A percentile compares a stretch with the other conserved stretches of the same genome.
phyloP scores from a whole-genome alignment of 2,329 filamentous ascomycete genomes.

The Fusarium tjaetaba region DNA sequence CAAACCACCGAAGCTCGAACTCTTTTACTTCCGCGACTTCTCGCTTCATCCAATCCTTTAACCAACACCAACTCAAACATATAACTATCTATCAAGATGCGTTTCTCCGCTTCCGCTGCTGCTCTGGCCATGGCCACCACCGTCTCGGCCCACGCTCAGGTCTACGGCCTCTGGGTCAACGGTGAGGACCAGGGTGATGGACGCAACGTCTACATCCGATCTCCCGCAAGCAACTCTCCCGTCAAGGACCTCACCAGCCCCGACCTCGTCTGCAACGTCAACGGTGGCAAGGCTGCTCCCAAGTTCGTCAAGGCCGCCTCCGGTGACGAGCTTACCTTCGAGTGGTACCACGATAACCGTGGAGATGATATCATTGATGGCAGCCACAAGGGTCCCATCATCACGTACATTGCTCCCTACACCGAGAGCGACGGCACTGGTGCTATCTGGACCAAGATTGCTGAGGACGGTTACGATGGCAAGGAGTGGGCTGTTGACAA shows the following conservation, averaged over 20 bases:
- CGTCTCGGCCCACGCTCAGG: conserved; percentile 57
- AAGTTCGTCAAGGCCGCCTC: conserved; percentile 56
- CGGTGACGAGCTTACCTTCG: conserved; percentile 58
- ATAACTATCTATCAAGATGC: conserved; percentile 47
- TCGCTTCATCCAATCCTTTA: conserved; percentile 41
- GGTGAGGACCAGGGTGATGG: conserved; percentile 56
- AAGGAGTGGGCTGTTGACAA: conserved; percentile 56
- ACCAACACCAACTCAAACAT: not conserved
- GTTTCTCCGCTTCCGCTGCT: conserved; percentile 45
- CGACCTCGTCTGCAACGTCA: conserved; percentile 57
- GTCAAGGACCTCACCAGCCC: conserved; percentile 57
- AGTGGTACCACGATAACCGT: conserved; percentile 63
- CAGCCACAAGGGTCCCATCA: conserved; percentile 64
- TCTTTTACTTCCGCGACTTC: conserved; percentile 17
- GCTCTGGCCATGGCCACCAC: conserved; percentile 51
- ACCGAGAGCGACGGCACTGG: conserved; percentile 56
- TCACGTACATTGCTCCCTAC: conserved; percentile 62
- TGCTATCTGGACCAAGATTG: conserved; percentile 61
- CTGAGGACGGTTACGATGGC: conserved; percentile 50
- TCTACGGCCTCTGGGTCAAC: conserved; percentile 60
- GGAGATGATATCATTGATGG: conserved; percentile 62
- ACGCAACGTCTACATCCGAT: conserved; percentile 54
- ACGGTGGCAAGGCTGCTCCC: conserved; percentile 49
- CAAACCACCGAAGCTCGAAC: conserved; percentile 29
- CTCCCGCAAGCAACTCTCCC: conserved; percentile 55